phyloP scores from a whole-genome alignment of 148 eudicot species.

The Pharnaceum exiguum region DNA sequence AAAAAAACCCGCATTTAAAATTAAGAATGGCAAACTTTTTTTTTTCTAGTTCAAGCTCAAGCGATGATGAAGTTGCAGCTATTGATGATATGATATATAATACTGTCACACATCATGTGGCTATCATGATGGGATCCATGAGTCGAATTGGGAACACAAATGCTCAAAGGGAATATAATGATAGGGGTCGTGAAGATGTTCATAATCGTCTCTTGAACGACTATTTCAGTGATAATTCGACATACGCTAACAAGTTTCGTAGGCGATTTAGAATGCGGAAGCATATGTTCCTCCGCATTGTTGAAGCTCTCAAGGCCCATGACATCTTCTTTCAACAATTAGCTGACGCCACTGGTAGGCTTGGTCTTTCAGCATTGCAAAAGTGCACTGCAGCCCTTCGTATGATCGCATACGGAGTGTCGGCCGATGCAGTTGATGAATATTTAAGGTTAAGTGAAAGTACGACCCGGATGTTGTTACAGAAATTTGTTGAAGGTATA shows the following conservation, averaged over 20 bases:
- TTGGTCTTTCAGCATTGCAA: not conserved
- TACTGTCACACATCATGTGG: too few species aligned
- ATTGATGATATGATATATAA: too few species aligned
- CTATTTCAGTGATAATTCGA: not conserved
- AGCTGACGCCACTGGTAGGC: not conserved
- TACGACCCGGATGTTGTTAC: not conserved
- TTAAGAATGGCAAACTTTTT: too few species aligned
- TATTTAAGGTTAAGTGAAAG: not conserved
- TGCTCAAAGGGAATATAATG: not conserved
- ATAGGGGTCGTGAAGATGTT: not conserved
- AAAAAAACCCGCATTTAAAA: too few species aligned
- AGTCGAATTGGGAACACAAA: too few species aligned
- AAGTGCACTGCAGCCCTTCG: not conserved
- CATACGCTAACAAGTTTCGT: not conserved
- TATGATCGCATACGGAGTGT: not conserved
- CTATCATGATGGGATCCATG: too few species aligned
- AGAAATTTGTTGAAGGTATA: not conserved
- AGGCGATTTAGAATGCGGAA: not conserved
- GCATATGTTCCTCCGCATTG: not conserved
- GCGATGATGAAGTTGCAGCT: too few species aligned
- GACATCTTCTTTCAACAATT: not conserved
- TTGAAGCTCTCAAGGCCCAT: not conserved
- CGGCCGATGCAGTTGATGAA: constrained; percentile 4
- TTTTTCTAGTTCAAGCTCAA: too few species aligned
- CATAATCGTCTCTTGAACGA: constrained; percentile 1